Evolutionary conservation across 1,139 yeast species (phyloP), one percentile per base, ranked within the genome.

Genomic region (Debaryomyces fabryi): DNA sequence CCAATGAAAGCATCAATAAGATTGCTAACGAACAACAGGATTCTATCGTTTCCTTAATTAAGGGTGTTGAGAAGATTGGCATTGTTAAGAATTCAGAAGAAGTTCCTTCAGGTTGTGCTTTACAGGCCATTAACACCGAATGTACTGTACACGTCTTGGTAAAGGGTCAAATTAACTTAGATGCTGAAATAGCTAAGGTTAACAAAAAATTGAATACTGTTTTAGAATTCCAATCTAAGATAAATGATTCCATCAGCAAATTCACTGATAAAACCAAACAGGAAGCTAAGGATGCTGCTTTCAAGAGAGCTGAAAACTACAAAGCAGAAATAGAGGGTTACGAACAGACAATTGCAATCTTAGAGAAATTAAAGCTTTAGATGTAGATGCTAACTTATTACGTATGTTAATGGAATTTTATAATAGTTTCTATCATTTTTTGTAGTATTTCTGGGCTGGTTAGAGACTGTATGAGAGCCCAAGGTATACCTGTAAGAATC

Each of bases 101-200:
- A 13, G 81, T 87, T 54, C 97, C 97, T 56, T 82, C 84, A 49
- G 99, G 99, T 40, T 89, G 96, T 68, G 97, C 95, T 40, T 81
- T 90, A 57, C 85, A 84, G 58, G 82, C 96, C 46, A 88, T 92
- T 52, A 82, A 83, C 49, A 86, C 96, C 40, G 86, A 82, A 45
- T 85, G 90, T 64, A 86, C 86, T 53, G 98, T 92, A 34, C 96
- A 89, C 62, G 83, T 92, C 33, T 79, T 93, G 65, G 97, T 93
- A 51, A 90, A 90, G 78, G 98, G 98, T 48, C 95, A 88, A 66
- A 85, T 93, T 59, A 97, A 93, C 66, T 82, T 92, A 60, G 97
- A 91, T 60, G 86, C 88, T 45, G 98, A 93, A 72, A 88, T 93
- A 61, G 65, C 78, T 57, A 93, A 92, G 79, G 96, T 92, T 41